A percentile compares a stretch with the other conserved stretches of the same genome.
These are phyloP conservation scores for Phytophthora pinifolia DNA, from an alignment of 352 stramenopile species.

Conservation along the genomic window DNA sequence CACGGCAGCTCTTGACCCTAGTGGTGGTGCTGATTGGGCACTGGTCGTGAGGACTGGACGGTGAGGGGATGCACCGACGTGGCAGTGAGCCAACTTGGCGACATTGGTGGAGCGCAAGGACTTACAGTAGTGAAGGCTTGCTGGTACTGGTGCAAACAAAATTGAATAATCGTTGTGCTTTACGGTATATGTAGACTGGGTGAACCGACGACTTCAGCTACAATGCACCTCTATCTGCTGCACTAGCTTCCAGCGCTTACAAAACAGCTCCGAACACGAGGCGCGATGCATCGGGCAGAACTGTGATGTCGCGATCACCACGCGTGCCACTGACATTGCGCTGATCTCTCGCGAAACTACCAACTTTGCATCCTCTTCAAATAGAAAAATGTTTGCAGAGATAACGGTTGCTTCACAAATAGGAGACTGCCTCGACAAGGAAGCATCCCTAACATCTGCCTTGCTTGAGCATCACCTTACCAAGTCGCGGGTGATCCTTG, in stretches of 20 bases:
- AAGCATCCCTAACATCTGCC: background rate
- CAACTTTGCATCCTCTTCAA: conserved; percentile 4
- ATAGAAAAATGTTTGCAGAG: background rate
- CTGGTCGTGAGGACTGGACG: too few species aligned
- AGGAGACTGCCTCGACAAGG: background rate
- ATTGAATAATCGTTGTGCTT: too few species aligned
- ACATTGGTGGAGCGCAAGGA: too few species aligned
- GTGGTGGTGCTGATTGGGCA: too few species aligned
- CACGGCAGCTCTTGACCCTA: too few species aligned
- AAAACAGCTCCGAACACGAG: conserved; percentile 2
- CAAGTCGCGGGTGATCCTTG: background rate
- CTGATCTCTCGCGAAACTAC: conserved; percentile 2
- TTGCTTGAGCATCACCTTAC: background rate
- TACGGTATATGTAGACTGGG: too few species aligned
- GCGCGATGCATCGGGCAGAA: conserved; percentile 8
- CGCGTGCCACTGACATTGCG: background rate
- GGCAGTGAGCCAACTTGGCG: too few species aligned
- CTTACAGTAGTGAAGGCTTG: too few species aligned
- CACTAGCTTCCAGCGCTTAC: background rate
- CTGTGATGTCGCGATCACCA: conserved; percentile 1
- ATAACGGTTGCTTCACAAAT: conserved; percentile 8
- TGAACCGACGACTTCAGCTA: conserved; percentile 5
- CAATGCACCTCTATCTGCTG: background rate
- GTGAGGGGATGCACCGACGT: too few species aligned
- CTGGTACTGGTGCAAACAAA: too few species aligned